A percentile compares a stretch with the other conserved stretches of the same genome.
phyloP scores from a whole-genome alignment of 23 red algal genomes.

The Pyropia yezoensis region DNA sequence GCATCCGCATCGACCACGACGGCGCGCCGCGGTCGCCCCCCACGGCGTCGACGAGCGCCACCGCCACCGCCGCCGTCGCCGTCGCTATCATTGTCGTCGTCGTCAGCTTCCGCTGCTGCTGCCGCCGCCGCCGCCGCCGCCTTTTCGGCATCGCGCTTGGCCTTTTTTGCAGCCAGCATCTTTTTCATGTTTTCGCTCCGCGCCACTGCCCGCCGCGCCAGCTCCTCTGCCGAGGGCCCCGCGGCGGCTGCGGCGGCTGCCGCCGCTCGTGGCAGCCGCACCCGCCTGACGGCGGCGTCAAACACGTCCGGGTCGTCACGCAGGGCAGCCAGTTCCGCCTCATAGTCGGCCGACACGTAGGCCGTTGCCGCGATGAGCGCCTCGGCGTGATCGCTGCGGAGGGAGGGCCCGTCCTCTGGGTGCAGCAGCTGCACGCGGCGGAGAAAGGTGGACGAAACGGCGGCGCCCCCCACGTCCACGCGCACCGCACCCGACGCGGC shows the following conservation, averaged over 20 bases:
- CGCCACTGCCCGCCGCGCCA: constrained; percentile 18
- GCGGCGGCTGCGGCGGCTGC: constrained; percentile 23
- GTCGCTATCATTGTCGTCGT: not conserved
- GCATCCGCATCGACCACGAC: no score
- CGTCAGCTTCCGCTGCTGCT: not conserved
- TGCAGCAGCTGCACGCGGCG: constrained; percentile 50
- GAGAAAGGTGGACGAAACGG: constrained; percentile 32
- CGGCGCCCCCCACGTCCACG: constrained; percentile 48
- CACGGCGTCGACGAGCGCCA: no score
- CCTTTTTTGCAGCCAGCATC: constrained; percentile 31
- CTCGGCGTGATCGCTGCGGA: constrained; percentile 20
- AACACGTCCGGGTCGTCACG: constrained; percentile 33
- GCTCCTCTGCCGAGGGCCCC: constrained; percentile 33
- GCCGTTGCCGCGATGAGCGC: constrained; percentile 34
- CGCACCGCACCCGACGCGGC: constrained; percentile 17
- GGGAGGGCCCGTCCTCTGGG: not conserved
- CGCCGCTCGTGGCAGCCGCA: constrained; percentile 36
- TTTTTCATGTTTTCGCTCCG: constrained; percentile 27
- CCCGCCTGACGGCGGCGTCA: constrained; percentile 18
- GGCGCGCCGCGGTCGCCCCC: no score
- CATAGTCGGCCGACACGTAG: constrained; percentile 44
- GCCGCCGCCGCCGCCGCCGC: constrained; percentile 2
- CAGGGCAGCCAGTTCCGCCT: constrained; percentile 36
- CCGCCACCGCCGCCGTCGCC: no score
- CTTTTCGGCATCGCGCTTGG: constrained; percentile 15